These are phyloP conservation scores for Iberis pinnata DNA, from an alignment of 345 rosid species.

Conservation along the genomic window DNA sequence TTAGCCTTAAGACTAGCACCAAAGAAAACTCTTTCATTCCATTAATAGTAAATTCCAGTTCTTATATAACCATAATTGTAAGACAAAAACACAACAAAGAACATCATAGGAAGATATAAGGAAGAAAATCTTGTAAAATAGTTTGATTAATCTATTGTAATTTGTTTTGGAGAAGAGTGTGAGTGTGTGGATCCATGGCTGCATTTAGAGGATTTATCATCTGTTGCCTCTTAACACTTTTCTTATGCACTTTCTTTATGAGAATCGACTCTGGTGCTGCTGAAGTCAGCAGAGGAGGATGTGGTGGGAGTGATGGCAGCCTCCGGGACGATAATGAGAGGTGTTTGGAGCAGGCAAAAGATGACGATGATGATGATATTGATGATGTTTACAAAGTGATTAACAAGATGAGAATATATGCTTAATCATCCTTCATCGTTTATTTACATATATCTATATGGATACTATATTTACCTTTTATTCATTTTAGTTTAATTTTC, in stretches of 20 bases:
- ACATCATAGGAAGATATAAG: not conserved
- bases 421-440: conserved; percentile 12
- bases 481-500: conserved; percentile 1
- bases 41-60: conserved; percentile 18
- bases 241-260: conserved; percentile 24
- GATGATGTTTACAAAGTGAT: conserved; percentile 36
- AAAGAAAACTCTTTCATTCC: not conserved
- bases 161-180: conserved; percentile 8
- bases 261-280: conserved; percentile 14
- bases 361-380: conserved; percentile 29
- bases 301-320: conserved; percentile 15
- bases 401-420: conserved; percentile 32
- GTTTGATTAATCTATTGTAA: not conserved
- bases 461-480: not conserved
- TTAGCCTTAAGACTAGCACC: conserved; percentile 30
- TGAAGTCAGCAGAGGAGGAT: conserved; percentile 15
- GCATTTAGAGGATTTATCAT: conserved; percentile 21
- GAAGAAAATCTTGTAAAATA: conserved; percentile 3
- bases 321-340: conserved; percentile 29
- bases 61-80: conserved; percentile 18
- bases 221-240: conserved; percentile 22
- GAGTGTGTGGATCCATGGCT: conserved; percentile 19
- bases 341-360: conserved; percentile 20
- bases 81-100: not conserved
- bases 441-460: not conserved